Evolutionary conservation across 2,329 filamentous ascomycete genomes (phyloP).

Genomic region (Allantophomopsis lycopodina): DNA sequence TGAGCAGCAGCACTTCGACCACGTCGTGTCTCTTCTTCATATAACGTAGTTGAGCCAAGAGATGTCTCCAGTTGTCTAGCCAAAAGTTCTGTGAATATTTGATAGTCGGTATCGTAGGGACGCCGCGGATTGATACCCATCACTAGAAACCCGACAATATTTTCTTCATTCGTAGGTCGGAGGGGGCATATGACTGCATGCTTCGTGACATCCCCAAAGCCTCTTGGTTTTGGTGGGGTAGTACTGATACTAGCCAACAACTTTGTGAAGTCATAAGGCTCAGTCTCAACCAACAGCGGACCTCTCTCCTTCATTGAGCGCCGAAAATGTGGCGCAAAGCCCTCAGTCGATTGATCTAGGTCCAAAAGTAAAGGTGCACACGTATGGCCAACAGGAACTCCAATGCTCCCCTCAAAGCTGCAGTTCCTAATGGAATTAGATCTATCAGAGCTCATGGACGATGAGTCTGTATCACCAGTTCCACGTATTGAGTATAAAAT

Average conservation of each 20-base stretch:
- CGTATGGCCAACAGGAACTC: slow-evolving; percentile 49
- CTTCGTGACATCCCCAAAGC: slow-evolving; percentile 51
- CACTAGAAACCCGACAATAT: slow-evolving; percentile 51
- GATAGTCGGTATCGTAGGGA: slow-evolving; percentile 61
- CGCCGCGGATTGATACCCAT: slow-evolving; percentile 57
- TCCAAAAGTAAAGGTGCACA: slow-evolving; percentile 48
- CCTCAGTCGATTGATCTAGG: slow-evolving; percentile 52
- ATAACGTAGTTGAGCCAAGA: slow-evolving; percentile 53
- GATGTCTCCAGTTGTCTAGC: slow-evolving; percentile 48
- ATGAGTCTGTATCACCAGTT: slow-evolving; percentile 44
- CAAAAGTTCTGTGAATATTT: slow-evolving; percentile 45
- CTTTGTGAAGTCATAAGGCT: slow-evolving; percentile 28
- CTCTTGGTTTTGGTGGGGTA: slow-evolving; percentile 42
- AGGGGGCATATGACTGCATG: slow-evolving; percentile 59
- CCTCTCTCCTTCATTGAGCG: slow-evolving; percentile 33
- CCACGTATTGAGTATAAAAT: slow-evolving; percentile 19
- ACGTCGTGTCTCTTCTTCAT: slow-evolving; percentile 56
- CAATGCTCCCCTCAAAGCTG: slow-evolving; percentile 12
- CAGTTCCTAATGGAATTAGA: slow-evolving; percentile 46
- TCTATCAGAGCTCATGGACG: slow-evolving; percentile 56
- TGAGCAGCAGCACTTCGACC: slow-evolving; percentile 49
- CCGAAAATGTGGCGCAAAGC: slow-evolving; percentile 63
- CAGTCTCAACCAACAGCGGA: slow-evolving; percentile 52
- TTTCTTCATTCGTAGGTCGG: slow-evolving; percentile 50
- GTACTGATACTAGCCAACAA: slow-evolving; percentile 26